Conservation (phyloP, 179 eudicot genomes). For the Vitellaria paradoxa region DNA sequence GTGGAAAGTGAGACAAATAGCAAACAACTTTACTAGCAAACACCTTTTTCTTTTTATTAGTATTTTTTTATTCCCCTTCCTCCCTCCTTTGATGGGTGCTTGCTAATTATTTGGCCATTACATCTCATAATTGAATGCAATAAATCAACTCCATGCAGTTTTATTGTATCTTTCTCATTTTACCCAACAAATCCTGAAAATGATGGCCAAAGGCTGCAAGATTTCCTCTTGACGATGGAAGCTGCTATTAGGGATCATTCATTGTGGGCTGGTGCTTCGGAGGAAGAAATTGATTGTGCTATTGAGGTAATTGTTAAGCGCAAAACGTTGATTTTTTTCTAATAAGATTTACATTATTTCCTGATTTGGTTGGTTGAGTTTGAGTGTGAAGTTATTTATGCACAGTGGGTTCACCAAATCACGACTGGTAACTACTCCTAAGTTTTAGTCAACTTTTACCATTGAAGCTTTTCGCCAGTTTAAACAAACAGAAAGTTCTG, state of each 20-base stretch:
- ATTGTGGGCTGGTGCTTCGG: constrained; percentile 26
- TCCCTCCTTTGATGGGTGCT: neutral
- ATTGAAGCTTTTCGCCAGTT: neutral
- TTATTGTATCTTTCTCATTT: constrained; percentile 29
- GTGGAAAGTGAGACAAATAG: neutral
- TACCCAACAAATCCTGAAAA: constrained; percentile 15
- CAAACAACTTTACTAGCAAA: no score
- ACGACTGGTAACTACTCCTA: neutral
- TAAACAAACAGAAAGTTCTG: neutral
- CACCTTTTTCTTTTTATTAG: neutral
- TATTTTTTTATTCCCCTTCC: neutral
- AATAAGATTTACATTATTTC: neutral
- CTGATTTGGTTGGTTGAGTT: neutral
- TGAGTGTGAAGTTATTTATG: neutral
- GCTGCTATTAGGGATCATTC: constrained; percentile 29
- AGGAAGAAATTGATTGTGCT: constrained; percentile 29
- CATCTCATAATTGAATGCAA: neutral
- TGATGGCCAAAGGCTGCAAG: constrained; percentile 27
- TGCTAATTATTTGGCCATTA: neutral
- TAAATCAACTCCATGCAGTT: constrained; percentile 14
- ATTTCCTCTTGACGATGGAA: constrained; percentile 30
- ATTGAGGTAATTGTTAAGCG: constrained; percentile 17
- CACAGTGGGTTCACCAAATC: neutral
- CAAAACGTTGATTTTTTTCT: neutral
- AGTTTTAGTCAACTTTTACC: neutral